Evolutionary conservation across 2,329 filamentous ascomycete species (phyloP), one percentile per base, ranked within the genome.

Genomic region (Apiospora aurea): DNA sequence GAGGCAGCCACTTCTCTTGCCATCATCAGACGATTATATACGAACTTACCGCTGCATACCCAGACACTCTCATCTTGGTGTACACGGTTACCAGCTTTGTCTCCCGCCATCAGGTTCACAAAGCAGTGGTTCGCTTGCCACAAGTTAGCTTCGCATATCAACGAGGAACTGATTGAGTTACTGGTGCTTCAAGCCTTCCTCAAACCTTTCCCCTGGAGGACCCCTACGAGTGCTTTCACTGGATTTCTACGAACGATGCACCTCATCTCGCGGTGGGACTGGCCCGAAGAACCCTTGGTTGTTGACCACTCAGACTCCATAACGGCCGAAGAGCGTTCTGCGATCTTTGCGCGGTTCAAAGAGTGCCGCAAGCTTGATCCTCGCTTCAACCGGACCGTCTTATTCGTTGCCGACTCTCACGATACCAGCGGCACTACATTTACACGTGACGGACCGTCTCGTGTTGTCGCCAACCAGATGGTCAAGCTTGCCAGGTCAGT

Each of bases 121-220:
- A 98, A 98, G 84, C 89, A 91, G 78, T 99, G 96, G 96, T 96
- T 97, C 81, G 88, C 90, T 75, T 88, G 89, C 2, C 96, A 99
- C 80, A 91, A 97, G 75, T 89, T 99, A 11, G 85, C 89, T 4
- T 87, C 87, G 18, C 93, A 98, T 80, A 87, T 98, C 76, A 87
- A 88, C 43, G 91, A 94, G 46, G 94, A 97, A 80, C 85, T 97
- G 66, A 88, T 98, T 73, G 96, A 99, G 83, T 88, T 99, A 21
- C 84, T 98, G 68, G 93, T 92, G 16, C 87, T 93, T 2, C 91
- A 91, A 69, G 90, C 91, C 21, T 99, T 98, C 83, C 85, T 96
- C 11, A 90, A 93, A 68, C 93, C 95, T 0, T 91, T 93, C 75
- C 95, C 96, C 0, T 98, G 94, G 92, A 84, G 88, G 49, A 84